phyloP scores from a whole-genome alignment of 306 rosid genomes.

The cucumber (Cucumis sativus) region Cucumber_9930_V3 NC_026656.2:9364001-9364500 shows the following conservation, averaged over 20 bases:
- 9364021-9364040: too few relatives aligned
- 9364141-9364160: too few relatives aligned
- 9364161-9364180: too few relatives aligned
- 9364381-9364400: neutral
- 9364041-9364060: too few relatives aligned
- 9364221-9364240: neutral
- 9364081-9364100: too few relatives aligned
- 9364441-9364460: neutral
- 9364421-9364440: neutral
- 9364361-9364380: neutral
- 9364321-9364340: neutral
- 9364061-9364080: too few relatives aligned
- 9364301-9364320: neutral
- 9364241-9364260: neutral
- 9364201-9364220: neutral
- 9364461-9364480: neutral
- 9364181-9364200: neutral
- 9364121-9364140: too few relatives aligned
- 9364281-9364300: neutral
- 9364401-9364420: constrained; percentile 5
- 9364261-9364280: neutral
- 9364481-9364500: neutral
- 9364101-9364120: too few relatives aligned
- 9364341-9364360: neutral
- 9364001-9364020: too few relatives aligned